phyloP scores from a whole-genome alignment of 176 grass and related monocot species.

The Carex cristatella region DNA sequence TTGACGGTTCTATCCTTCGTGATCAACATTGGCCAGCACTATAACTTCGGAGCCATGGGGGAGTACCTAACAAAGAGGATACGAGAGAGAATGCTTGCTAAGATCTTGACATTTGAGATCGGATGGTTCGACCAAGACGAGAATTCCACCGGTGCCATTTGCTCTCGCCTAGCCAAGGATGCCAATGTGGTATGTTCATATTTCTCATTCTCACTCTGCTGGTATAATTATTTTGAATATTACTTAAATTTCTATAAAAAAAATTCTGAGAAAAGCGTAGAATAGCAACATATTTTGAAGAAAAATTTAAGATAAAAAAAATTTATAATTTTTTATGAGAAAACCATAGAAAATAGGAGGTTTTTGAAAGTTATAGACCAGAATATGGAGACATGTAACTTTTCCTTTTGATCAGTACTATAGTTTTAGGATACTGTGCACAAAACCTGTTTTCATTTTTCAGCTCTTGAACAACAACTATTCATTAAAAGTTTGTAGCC shows the following conservation, averaged over 20 bases:
- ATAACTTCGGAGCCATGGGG: constrained; percentile 95
- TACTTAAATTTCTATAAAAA: no score
- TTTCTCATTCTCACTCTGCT: background rate
- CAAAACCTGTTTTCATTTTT: no score
- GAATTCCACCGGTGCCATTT: constrained; percentile 95
- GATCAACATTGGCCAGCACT: constrained; percentile 90
- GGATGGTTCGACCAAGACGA: constrained; percentile 91
- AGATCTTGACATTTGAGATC: constrained; percentile 90
- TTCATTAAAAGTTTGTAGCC: background rate
- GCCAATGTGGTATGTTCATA: constrained; percentile 64
- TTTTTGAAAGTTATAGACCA: no score
- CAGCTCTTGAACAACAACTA: background rate
- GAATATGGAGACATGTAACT: background rate
- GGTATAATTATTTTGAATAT: background rate
- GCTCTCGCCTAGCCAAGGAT: constrained; percentile 89
- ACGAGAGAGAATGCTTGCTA: constrained; percentile 70
- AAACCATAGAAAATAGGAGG: no score
- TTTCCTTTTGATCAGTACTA: background rate
- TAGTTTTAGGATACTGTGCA: no score
- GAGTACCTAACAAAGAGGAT: constrained; percentile 97
- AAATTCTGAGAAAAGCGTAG: no score
- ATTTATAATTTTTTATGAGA: no score
- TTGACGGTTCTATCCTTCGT: constrained; percentile 68
- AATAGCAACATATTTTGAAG: no score
- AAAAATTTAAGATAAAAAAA: no score